Evolutionary conservation across 208 protist species (phyloP).

Genomic region (Novymonas esmeraldas): DNA sequence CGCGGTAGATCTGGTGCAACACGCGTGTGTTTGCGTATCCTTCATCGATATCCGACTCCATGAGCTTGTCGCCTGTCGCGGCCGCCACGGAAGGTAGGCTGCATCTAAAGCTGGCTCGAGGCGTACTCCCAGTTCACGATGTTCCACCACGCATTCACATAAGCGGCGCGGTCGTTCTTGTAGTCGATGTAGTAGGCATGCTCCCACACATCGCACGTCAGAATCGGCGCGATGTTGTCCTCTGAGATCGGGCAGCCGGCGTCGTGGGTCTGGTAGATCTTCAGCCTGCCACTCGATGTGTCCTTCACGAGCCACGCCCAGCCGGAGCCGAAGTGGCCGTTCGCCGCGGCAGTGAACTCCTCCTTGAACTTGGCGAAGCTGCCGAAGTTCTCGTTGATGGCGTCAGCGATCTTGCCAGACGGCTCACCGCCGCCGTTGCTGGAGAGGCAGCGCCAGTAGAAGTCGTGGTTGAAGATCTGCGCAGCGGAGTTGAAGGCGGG

Average conservation of each 20-base stretch:
- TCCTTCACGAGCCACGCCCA: constrained; percentile 96
- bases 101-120: constrained; percentile 73
- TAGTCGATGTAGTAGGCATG: constrained; percentile 97
- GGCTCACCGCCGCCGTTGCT: constrained; percentile 70
- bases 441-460: constrained; percentile 92
- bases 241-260: constrained; percentile 80
- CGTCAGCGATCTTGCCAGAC: constrained; percentile 55
- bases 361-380: constrained; percentile 93
- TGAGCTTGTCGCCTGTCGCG: no score
- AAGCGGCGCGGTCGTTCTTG: constrained; percentile 89
- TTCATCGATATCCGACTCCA: no score
- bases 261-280: constrained; percentile 85
- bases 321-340: constrained; percentile 93
- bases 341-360: constrained; percentile 86
- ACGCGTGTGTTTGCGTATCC: no score
- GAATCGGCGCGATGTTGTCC: constrained; percentile 65
- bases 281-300: constrained; percentile 74
- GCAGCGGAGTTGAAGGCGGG: constrained; percentile 92
- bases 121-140: constrained; percentile 96
- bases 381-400: constrained; percentile 86
- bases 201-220: constrained; percentile 95
- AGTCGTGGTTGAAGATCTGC: constrained; percentile 95
- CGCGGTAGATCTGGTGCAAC: no score
- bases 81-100: no score
- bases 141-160: constrained; percentile 93